phyloP scores from a whole-genome alignment of 2,329 filamentous ascomycete species.

The Cladophialophora exuberans region DNA sequence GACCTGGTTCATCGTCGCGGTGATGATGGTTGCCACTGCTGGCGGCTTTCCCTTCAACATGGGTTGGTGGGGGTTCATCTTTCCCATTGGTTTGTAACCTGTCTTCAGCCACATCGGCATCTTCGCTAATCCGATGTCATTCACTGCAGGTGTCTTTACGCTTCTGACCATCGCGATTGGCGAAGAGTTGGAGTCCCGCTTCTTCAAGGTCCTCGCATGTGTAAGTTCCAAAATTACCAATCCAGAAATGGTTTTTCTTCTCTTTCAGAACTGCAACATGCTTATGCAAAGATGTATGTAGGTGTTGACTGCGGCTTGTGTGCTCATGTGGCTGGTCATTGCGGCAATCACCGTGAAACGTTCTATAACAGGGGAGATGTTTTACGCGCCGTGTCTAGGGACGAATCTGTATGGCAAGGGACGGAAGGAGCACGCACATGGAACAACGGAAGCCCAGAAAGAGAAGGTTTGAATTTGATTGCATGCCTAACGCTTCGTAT shows the following conservation, averaged over 20 bases:
- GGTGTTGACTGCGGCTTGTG: slow-evolving; percentile 1
- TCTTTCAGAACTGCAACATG: neutral
- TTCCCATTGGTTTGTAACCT: slow-evolving; percentile 62
- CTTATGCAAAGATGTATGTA: too few relatives aligned
- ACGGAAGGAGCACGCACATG: neutral
- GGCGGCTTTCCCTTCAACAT: slow-evolving; percentile 61
- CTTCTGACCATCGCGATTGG: slow-evolving; percentile 46
- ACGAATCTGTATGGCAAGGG: slow-evolving; percentile 28
- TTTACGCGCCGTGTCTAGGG: slow-evolving; percentile 57
- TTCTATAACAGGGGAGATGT: slow-evolving; percentile 52
- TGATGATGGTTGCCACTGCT: slow-evolving; percentile 36
- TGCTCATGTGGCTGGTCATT: slow-evolving; percentile 59
- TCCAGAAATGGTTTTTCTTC: neutral
- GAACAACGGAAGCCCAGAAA: neutral
- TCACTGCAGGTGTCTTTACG: neutral
- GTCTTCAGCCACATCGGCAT: too few relatives aligned
- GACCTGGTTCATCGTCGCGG: slow-evolving; percentile 45
- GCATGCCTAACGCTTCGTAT: too few relatives aligned
- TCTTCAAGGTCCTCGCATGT: slow-evolving; percentile 56
- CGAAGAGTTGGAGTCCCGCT: slow-evolving; percentile 55
- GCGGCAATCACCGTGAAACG: slow-evolving; percentile 52
- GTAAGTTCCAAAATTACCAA: slow-evolving; percentile 43
- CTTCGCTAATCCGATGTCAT: too few relatives aligned
- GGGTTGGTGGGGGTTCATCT: slow-evolving; percentile 65
- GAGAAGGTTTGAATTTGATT: neutral